Evolutionary conservation across 768 basidiomycete species (phyloP), one percentile per base, ranked within the genome.

Genomic region (Tephrocybe sp.): DNA sequence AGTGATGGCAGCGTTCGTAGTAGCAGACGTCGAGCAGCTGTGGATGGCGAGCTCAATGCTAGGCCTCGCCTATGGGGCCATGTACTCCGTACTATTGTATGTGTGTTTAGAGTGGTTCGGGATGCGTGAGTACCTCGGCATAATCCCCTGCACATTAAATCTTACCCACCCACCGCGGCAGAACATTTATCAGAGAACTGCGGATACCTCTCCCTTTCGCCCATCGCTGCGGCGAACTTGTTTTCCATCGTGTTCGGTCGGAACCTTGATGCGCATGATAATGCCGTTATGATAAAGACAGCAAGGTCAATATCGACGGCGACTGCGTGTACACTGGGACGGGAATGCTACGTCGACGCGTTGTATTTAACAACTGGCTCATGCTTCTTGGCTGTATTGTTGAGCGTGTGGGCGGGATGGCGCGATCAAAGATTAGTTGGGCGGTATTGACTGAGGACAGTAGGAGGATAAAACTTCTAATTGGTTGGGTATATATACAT

Each of bases 171-270:
- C 16, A 19, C 36, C 25, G 27, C 7, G 16, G 5, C 13, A 86
- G 84, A 72, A 9, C 86, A 87, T 62, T 87, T 89, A 56, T 85
- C 84, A 1, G 86, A 93, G 69, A 94, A 94, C 66, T 92, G 87
- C 87, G 92, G 92, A 9, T 89, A 79, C 61, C 72, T 88, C 24
- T 79, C 81, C 16, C 67, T 90, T 40, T 79, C 88, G 1, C 90
- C 93, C 1, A 68, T 92, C 46, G 15, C 85, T 5, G 89, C 86
- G 3, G 87, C 86, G 0, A 95, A 94, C 68, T 38, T 93, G 1
- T 89, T 92, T 64, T 91, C 89, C 16, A 55, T 95, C 42, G 72
- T 84, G 36, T 95, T 94, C 58, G 93, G 93, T 4, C 74, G 72
- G 39, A 87, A 89, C 56, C 76, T 93, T 26, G 93, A 96, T 56